Evolutionary conservation across 2,329 filamentous ascomycete species (phyloP).

Genomic region (Cladophialophora yegresii): DNA sequence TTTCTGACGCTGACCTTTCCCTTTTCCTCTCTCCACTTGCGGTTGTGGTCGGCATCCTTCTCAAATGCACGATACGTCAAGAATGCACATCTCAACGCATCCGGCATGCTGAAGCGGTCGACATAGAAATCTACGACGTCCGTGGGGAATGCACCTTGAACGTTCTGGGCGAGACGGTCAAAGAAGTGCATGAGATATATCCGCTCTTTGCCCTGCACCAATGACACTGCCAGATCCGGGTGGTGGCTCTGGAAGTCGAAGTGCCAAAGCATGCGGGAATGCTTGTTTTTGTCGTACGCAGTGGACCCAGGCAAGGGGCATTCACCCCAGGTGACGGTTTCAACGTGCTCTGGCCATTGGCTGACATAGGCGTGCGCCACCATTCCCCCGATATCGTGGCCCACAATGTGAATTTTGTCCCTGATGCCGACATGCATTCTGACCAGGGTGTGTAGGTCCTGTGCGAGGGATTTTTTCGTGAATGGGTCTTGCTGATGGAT

Average conservation of each 20-base stretch:
- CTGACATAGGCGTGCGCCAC: conserved; percentile 45
- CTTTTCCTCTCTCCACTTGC: background rate
- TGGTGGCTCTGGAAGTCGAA: conserved; percentile 48
- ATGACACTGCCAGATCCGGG: conserved; percentile 44
- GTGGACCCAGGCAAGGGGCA: conserved; percentile 45
- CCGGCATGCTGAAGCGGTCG: background rate
- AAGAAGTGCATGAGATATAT: conserved; percentile 6
- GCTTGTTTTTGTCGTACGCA: conserved; percentile 43
- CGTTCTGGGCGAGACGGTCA: background rate
- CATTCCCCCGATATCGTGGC: conserved; percentile 55
- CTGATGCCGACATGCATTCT: conserved; percentile 36
- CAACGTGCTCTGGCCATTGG: conserved; percentile 39
- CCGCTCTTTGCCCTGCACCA: conserved; percentile 5
- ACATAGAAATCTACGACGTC: background rate
- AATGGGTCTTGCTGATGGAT: conserved; percentile 40
- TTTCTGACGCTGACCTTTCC: background rate
- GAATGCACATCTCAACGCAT: background rate
- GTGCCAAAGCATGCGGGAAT: conserved; percentile 46
- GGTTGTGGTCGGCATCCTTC: background rate
- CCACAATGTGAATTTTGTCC: conserved; percentile 38
- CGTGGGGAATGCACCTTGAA: background rate
- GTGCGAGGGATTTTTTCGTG: conserved; percentile 47
- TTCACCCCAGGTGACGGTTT: conserved; percentile 48
- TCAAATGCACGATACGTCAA: conserved; percentile 2
- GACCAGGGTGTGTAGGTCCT: conserved; percentile 43